These are phyloP conservation scores for Thermomucor indicae-seudaticae DNA, from an alignment of 371 early-diverging fungal genomes.

Conservation along the genomic window DNA sequence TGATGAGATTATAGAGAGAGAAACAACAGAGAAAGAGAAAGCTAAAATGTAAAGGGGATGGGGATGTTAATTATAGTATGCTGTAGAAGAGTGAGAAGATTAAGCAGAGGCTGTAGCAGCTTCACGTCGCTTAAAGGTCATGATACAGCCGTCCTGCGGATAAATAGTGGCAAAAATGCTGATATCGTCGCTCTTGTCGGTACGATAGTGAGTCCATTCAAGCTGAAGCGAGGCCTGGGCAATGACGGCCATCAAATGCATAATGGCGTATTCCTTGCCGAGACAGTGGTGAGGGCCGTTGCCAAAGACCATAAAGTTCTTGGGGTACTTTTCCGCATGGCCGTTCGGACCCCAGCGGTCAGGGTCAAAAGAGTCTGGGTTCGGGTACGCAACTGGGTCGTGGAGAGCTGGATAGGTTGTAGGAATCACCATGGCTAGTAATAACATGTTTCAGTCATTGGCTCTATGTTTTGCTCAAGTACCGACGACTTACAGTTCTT, in stretches of 20 bases:
- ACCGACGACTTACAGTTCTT: slow-evolving; percentile 28
- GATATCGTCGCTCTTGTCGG: slow-evolving; percentile 44
- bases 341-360: slow-evolving; percentile 41
- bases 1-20: neutral
- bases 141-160: slow-evolving; percentile 49
- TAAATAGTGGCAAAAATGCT: slow-evolving; percentile 52
- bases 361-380: slow-evolving; percentile 36
- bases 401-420: slow-evolving; percentile 43
- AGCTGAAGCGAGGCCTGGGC: slow-evolving; percentile 36
- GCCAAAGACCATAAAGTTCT: slow-evolving; percentile 46
- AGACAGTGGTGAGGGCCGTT: slow-evolving; percentile 41
- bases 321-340: slow-evolving; percentile 27
- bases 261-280: slow-evolving; percentile 41
- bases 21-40: neutral
- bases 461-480: neutral
- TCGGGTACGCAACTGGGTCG: slow-evolving; percentile 36
- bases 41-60: neutral
- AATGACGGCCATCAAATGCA: slow-evolving; percentile 35
- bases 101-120: slow-evolving; percentile 2
- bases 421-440: slow-evolving; percentile 39
- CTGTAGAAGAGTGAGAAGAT: slow-evolving; percentile 2
- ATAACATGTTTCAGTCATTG: neutral
- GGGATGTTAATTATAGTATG: neutral
- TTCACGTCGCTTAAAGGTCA: slow-evolving; percentile 43
- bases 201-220: slow-evolving; percentile 36